Conservation (phyloP, 352 stramenopile species). For the Phytophthora constricta region DNA sequence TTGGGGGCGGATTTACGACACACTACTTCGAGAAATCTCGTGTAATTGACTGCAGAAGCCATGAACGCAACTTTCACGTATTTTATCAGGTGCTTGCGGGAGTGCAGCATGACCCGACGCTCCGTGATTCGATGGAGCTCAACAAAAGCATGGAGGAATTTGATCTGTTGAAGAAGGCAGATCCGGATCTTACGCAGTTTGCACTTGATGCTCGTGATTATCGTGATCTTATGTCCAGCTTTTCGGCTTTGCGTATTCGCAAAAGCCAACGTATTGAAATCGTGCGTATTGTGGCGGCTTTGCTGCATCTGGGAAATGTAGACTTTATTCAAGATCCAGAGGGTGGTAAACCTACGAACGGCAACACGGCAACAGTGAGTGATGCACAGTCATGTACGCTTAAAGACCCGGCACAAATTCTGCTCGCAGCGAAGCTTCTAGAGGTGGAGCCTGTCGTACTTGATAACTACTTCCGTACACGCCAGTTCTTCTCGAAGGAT, state of each 20-base stretch:
- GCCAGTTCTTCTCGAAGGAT: slow-evolving; percentile 83
- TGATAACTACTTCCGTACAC: slow-evolving; percentile 88
- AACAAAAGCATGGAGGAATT: slow-evolving; percentile 69
- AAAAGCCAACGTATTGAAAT: slow-evolving; percentile 86
- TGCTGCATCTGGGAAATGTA: slow-evolving; percentile 84
- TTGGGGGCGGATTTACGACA: slow-evolving; percentile 81
- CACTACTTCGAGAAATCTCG: slow-evolving; percentile 87
- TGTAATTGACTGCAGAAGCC: slow-evolving; percentile 73
- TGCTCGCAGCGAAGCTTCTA: slow-evolving; percentile 69
- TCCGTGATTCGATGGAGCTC: slow-evolving; percentile 73
- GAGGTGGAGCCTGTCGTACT: slow-evolving; percentile 83
- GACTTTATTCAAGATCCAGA: slow-evolving; percentile 73
- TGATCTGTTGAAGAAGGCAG: slow-evolving; percentile 57
- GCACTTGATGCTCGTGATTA: slow-evolving; percentile 76
- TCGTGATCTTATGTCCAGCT: slow-evolving; percentile 81
- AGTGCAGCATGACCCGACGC: slow-evolving; percentile 69
- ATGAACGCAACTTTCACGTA: slow-evolving; percentile 94
- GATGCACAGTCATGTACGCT: slow-evolving; percentile 62
- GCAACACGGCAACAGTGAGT: slow-evolving; percentile 30
- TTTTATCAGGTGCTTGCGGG: slow-evolving; percentile 92
- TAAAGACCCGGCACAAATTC: slow-evolving; percentile 72
- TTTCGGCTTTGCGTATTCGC: slow-evolving; percentile 78
- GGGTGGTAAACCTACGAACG: slow-evolving; percentile 62
- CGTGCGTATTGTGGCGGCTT: slow-evolving; percentile 71
- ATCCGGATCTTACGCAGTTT: slow-evolving; percentile 48